Evolutionary conservation across 2,329 filamentous ascomycete species (phyloP).

Genomic region (Penicillium sp.): DNA sequence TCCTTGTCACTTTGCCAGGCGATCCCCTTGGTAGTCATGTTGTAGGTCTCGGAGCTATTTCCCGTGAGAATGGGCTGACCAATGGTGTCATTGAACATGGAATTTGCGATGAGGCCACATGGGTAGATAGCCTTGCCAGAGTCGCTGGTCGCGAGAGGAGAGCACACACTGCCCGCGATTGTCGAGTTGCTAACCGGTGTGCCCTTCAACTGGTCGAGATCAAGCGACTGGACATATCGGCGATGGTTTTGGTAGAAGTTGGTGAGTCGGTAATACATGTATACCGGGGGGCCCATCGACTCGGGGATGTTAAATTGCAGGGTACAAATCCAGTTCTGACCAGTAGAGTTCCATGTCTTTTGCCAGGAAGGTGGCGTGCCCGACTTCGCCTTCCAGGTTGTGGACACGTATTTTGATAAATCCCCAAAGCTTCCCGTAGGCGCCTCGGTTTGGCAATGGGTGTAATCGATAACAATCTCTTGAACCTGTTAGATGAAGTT

Average conservation of each 20-base stretch:
- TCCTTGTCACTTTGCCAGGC: conserved; percentile 82
- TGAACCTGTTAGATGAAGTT: conserved; percentile 62
- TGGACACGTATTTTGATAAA: conserved; percentile 53
- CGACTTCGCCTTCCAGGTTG: conserved; percentile 65
- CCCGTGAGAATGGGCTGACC: conserved; percentile 58
- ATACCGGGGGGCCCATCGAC: conserved; percentile 73
- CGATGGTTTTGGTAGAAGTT: conserved; percentile 99
- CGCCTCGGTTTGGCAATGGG: conserved; percentile 64
- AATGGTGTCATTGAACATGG: conserved; percentile 93
- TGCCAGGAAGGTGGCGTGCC: conserved; percentile 38
- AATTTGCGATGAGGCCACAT: conserved; percentile 94
- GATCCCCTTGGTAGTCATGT: conserved; percentile 75
- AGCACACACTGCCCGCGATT: conserved; percentile 69
- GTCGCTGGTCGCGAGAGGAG: conserved; percentile 61
- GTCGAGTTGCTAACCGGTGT: conserved; percentile 57
- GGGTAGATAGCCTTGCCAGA: conserved; percentile 77
- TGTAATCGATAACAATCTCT: conserved; percentile 90
- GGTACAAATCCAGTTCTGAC: conserved; percentile 59
- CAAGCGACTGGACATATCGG: conserved; percentile 88
- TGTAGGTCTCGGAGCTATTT: conserved; percentile 59
- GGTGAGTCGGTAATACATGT: conserved; percentile 91
- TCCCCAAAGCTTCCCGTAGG: conserved; percentile 38
- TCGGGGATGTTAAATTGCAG: conserved; percentile 78
- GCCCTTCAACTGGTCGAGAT: conserved; percentile 78
- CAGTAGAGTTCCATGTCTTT: conserved; percentile 30